Evolutionary conservation across 2,329 filamentous ascomycete genomes (phyloP).

Genomic region (Hypomyces rosellus): DNA sequence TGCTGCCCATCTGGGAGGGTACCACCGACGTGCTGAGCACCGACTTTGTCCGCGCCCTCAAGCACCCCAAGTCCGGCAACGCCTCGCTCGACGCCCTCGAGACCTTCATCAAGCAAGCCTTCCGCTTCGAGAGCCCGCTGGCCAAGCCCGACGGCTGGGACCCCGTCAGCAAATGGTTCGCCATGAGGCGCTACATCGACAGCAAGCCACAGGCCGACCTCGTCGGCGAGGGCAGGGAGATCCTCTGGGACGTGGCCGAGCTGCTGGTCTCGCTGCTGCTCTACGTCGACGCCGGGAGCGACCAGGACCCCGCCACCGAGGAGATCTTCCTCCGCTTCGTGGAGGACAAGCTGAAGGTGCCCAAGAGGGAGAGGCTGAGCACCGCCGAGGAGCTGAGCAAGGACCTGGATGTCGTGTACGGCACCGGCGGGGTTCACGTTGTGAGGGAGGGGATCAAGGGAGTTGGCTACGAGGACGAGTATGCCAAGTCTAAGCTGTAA

Average conservation of each 20-base stretch:
- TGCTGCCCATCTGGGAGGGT: constrained; percentile 65
- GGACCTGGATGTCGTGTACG: constrained; percentile 33
- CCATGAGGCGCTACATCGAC: constrained; percentile 32
- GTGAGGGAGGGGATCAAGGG: constrained; percentile 20
- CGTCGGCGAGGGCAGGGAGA: constrained; percentile 38
- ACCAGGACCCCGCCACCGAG: constrained; percentile 29
- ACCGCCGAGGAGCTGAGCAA: constrained; percentile 22
- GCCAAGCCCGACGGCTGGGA: constrained; percentile 21
- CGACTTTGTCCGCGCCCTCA: constrained; percentile 42
- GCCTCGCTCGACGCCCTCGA: constrained; percentile 38
- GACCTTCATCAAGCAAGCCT: constrained; percentile 27
- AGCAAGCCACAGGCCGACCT: constrained; percentile 31
- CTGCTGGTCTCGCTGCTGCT: constrained; percentile 38
- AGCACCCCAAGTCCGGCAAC: constrained; percentile 34
- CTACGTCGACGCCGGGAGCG: constrained; percentile 32
- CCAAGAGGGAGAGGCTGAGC: constrained; percentile 15
- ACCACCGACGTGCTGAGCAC: constrained; percentile 64
- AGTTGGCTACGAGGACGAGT: not conserved
- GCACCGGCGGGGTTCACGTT: constrained; percentile 12
- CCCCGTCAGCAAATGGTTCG: constrained; percentile 33
- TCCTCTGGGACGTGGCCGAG: constrained; percentile 40
- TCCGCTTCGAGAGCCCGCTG: constrained; percentile 19
- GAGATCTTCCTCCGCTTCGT: constrained; percentile 38
- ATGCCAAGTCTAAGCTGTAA: constrained; percentile 7
- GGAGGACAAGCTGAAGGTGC: constrained; percentile 18